Conservation (phyloP, 495 filamentous ascomycete species). For the Choiromyces venosus region DNA sequence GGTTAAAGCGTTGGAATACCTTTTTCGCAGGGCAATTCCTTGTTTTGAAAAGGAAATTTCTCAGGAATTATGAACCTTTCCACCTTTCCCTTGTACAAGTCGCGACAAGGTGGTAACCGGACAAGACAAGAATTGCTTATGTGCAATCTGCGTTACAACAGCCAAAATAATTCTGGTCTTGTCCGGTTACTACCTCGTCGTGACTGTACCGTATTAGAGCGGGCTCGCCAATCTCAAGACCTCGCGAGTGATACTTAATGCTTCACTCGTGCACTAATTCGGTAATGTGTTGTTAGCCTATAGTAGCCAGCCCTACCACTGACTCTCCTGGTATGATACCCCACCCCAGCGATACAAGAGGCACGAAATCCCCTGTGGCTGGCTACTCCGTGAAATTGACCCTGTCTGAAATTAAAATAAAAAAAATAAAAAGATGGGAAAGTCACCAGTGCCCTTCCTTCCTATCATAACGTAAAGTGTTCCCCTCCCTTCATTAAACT, state of each 20-base stretch:
- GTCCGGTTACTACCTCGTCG: no score
- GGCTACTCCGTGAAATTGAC: not conserved
- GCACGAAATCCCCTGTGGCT: not conserved
- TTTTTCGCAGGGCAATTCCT: not conserved
- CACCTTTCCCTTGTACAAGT: no score
- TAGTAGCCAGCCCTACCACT: no score
- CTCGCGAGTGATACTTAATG: not conserved
- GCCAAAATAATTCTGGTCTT: no score
- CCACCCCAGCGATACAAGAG: not conserved
- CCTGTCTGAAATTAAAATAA: not conserved
- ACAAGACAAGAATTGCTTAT: no score
- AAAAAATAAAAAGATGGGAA: not conserved
- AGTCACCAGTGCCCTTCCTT: not conserved
- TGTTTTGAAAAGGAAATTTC: not conserved
- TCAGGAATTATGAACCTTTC: not conserved
- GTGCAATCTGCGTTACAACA: no score
- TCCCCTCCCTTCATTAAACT: not conserved
- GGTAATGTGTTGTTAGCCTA: not conserved
- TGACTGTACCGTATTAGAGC: no score
- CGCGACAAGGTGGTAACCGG: no score
- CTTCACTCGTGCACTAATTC: not conserved
- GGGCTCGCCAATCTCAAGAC: not conserved
- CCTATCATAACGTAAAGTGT: not conserved
- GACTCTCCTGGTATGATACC: not conserved
- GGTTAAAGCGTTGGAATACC: not conserved